Conservation (phyloP, 768 basidiomycete species). For the Tephrocybe sp. region DNA sequence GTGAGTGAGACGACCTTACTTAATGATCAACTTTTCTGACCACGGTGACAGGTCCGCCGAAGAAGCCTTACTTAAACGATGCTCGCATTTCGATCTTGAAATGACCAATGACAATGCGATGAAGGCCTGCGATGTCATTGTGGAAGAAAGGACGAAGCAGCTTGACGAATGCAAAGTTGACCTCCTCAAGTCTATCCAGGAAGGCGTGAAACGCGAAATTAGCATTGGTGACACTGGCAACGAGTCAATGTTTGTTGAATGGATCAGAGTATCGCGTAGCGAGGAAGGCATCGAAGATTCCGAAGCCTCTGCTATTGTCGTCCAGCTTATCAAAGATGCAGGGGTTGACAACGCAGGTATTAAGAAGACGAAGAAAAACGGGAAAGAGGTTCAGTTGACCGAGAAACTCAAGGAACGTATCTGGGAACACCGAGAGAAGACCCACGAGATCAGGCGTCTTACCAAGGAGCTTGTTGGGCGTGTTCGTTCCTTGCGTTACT, state of each 20-base stretch:
- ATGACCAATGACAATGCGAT: constrained; percentile 71
- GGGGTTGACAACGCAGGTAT: constrained; percentile 35
- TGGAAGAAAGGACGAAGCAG: constrained; percentile 76
- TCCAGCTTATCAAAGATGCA: constrained; percentile 59
- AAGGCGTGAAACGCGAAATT: constrained; percentile 68
- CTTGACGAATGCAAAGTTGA: constrained; percentile 77
- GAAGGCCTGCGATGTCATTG: constrained; percentile 91
- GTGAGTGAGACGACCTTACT: constrained; percentile 46
- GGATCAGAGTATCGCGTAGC: constrained; percentile 62
- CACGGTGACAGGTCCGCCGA: constrained; percentile 68
- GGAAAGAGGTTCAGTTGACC: constrained; percentile 54
- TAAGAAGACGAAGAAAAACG: constrained; percentile 45
- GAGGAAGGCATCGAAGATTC: constrained; percentile 71
- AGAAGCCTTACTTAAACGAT: constrained; percentile 91
- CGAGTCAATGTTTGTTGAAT: constrained; percentile 81
- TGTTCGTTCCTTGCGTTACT: constrained; percentile 87
- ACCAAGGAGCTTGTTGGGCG: constrained; percentile 89
- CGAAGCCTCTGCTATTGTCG: constrained; percentile 65
- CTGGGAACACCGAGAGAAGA: constrained; percentile 85
- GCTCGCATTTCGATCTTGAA: constrained; percentile 91
- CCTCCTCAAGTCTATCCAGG: constrained; percentile 60
- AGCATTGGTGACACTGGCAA: constrained; percentile 57
- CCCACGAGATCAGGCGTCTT: constrained; percentile 80
- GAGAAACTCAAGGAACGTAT: constrained; percentile 58
- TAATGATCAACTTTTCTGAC: background rate